Conservation (phyloP, 495 filamentous ascomycete genomes). For the Glarea lozoyensis region DNA sequence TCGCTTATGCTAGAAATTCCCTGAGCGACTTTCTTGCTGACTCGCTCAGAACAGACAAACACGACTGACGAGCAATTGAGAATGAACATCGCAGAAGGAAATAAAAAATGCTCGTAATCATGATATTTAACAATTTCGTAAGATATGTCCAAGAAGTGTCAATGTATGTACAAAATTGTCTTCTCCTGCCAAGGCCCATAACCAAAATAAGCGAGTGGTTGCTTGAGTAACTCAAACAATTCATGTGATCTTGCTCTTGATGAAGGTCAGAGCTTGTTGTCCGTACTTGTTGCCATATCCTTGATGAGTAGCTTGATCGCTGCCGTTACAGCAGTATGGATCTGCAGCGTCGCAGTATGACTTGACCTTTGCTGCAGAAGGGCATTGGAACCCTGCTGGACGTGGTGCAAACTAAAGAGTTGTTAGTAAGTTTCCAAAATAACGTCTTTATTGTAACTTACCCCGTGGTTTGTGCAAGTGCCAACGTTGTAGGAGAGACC, state of each 20-base stretch:
- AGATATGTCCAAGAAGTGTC: no score
- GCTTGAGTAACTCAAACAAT: no score
- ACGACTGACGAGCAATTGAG: no score
- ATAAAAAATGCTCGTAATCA: no score
- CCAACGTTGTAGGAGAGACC: conserved; percentile 54
- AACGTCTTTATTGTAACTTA: conserved; percentile 29
- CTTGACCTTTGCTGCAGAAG: conserved; percentile 42
- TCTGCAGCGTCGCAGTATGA: conserved; percentile 55
- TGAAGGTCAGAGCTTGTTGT: conserved; percentile 43
- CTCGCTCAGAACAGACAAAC: no score
- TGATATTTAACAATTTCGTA: no score
- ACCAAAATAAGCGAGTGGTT: no score
- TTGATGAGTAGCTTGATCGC: conserved; percentile 45
- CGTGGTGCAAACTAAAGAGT: conserved; percentile 42
- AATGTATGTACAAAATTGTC: no score
- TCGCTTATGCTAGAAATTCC: no score
- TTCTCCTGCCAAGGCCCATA: no score
- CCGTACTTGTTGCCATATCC: conserved; percentile 52
- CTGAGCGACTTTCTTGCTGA: no score
- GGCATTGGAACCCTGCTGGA: conserved; percentile 45
- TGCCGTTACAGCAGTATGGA: conserved; percentile 58
- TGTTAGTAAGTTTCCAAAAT: conserved; percentile 7
- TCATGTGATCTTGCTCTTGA: conserved; percentile 41
- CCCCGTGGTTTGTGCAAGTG: conserved; percentile 44
- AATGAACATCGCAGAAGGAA: no score